A percentile compares a stretch with the other conserved stretches of the same genome.
Evolutionary conservation across 2,329 filamentous ascomycete species (phyloP).

Genomic region (Penicillium sp.): DNA sequence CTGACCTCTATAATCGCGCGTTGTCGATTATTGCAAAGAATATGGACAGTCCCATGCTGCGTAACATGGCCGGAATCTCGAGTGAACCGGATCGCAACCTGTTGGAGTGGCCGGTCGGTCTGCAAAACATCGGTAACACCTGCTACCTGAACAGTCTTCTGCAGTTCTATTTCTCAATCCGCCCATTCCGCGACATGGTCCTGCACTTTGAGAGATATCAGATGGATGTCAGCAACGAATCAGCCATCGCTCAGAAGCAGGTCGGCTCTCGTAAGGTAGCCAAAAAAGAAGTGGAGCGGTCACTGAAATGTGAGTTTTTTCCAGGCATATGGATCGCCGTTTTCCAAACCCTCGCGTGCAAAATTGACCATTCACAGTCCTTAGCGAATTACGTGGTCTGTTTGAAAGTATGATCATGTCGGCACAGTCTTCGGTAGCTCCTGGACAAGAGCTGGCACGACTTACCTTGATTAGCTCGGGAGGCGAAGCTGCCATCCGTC

Average conservation of each 20-base stretch:
- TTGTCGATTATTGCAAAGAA: constrained; percentile 52
- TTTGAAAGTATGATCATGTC: constrained; percentile 73
- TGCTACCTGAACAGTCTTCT: constrained; percentile 97
- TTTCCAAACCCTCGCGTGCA: neutral
- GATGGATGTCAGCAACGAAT: constrained; percentile 65
- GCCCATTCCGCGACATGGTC: constrained; percentile 77
- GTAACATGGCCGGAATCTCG: constrained; percentile 37
- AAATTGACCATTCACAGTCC: constrained; percentile 56
- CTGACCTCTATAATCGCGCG: constrained; percentile 52
- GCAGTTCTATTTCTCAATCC: constrained; percentile 91
- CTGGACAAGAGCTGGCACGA: constrained; percentile 76
- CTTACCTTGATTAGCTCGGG: constrained; percentile 70
- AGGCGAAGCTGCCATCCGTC: constrained; percentile 57
- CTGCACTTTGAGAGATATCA: constrained; percentile 73
- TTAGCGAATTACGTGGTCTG: constrained; percentile 70
- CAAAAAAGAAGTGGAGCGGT: constrained; percentile 59
- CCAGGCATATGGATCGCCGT: neutral
- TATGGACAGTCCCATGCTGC: constrained; percentile 44
- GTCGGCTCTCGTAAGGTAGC: constrained; percentile 75
- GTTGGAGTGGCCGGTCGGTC: constrained; percentile 74
- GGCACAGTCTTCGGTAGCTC: constrained; percentile 64
- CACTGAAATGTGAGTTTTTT: constrained; percentile 71
- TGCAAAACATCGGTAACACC: constrained; percentile 94
- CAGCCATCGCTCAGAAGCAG: constrained; percentile 66
- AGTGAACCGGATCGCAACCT: constrained; percentile 38